Base-by-base conservation (phyloP, 257 asterid species). In the Striga asiatica region DNA sequence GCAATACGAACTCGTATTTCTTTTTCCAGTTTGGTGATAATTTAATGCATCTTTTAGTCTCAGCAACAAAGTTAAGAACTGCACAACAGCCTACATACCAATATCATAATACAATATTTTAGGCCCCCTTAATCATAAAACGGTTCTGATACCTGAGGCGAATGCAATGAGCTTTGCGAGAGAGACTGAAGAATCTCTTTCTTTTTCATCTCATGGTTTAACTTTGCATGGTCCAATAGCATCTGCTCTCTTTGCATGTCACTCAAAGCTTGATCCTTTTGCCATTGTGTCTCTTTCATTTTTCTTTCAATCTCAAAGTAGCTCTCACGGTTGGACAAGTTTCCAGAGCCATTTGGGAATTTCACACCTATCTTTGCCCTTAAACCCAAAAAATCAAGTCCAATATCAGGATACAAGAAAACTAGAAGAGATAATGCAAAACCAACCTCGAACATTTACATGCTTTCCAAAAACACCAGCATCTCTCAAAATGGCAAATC, bases 201-300 rank as follows among this genome's bases (percentile, higher is more conserved):
- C 74, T 84, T 91, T 76, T 77, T 84, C 8, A 23, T 46, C 47
- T 80, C 96, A 43, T 66, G 82, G 58, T 54, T 67, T 70, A 54
- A 23, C 69, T 41, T 80, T 13, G 68, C 76, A 43, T 58, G 76
- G 61, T 60, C 66, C 59, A 83, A 63, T 24, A 80, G 60, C 17
- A 17, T 54, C 65, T 84, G 78, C 68, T 81, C 95, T 64, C 88
- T 73, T 70, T 63, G 72, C 65, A 86, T 55, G 54, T 86, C 96
- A 41, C 80, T 91, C 54, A 32, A 0, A 45, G 74, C 12, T 56
- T 85, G 73, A 16, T 70, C 83, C 69, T 71, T 86, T 71, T 76
- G 75, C 94, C 96, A 81, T 47, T 54, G 72, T 2, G 50, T 62
- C 61, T 73, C 84, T 76, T 82, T 86, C 55, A 86, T 8, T 54